Evolutionary conservation across 192 early-diverging fungal species (phyloP).

Genomic region (Dimargaris cristalligena): DNA sequence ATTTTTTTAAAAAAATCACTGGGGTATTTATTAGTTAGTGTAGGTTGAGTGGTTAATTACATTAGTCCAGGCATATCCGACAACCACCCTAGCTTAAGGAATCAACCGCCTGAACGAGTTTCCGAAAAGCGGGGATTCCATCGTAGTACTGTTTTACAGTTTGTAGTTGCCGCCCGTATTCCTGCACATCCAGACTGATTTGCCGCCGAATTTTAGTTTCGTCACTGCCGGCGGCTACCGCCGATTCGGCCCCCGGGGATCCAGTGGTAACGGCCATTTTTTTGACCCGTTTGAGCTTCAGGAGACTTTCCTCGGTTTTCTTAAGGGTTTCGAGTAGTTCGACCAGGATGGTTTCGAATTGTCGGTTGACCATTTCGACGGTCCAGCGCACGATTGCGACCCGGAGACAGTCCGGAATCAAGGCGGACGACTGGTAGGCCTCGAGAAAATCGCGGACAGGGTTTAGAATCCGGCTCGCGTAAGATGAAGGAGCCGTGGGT

Average conservation of each 20-base stretch:
- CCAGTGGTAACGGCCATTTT: not conserved
- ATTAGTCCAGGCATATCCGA: too few relatives aligned
- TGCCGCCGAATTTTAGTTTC: conserved; percentile 6
- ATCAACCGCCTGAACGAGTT: too few relatives aligned
- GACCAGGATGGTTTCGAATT: not conserved
- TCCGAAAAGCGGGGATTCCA: too few relatives aligned
- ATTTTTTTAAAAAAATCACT: too few relatives aligned
- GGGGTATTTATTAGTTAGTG: too few relatives aligned
- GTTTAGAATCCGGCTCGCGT: not conserved
- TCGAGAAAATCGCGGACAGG: conserved; percentile 1
- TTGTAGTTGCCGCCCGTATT: not conserved
- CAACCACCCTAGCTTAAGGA: too few relatives aligned
- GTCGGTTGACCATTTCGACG: not conserved
- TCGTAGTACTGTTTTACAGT: too few relatives aligned
- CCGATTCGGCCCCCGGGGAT: too few relatives aligned
- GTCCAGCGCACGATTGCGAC: not conserved
- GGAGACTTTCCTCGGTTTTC: conserved; percentile 4
- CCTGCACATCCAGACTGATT: not conserved
- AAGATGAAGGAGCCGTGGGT: not conserved
- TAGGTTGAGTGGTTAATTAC: too few relatives aligned
- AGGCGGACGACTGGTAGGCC: not conserved
- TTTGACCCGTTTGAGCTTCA: conserved; percentile 4
- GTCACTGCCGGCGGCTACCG: not conserved
- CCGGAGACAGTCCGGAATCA: not conserved
- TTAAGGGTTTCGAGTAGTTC: conserved; percentile 1